Evolutionary conservation across 805 yeast genomes (phyloP).

Genomic region (Barnettozyma siamensis): DNA sequence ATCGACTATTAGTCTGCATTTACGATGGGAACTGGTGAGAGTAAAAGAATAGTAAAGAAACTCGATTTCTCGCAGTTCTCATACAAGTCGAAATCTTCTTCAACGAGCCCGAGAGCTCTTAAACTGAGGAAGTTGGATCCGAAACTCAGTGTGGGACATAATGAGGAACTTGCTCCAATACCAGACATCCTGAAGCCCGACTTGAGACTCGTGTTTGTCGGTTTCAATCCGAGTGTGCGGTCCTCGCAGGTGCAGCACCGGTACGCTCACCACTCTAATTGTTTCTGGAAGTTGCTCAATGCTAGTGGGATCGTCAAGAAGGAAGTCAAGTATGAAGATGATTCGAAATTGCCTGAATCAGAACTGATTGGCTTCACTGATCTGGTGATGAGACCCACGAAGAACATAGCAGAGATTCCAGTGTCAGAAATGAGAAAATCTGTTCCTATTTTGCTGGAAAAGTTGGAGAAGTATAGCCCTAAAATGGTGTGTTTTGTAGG

Average conservation of each 20-base stretch:
- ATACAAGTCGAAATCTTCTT: background rate
- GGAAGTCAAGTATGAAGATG: slow-evolving; percentile 24
- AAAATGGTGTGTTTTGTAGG: slow-evolving; percentile 55
- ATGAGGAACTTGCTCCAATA: slow-evolving; percentile 11
- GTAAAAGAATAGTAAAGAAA: background rate
- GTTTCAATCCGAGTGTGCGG: slow-evolving; percentile 66
- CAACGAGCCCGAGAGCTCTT: too few species aligned
- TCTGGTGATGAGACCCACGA: slow-evolving; percentile 58
- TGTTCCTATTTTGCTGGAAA: slow-evolving; percentile 45
- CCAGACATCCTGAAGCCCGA: slow-evolving; percentile 20
- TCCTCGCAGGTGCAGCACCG: slow-evolving; percentile 60
- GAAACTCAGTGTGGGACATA: background rate
- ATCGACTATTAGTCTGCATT: too few species aligned
- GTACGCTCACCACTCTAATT: slow-evolving; percentile 65
- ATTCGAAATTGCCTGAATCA: slow-evolving; percentile 32
- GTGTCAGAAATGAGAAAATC: slow-evolving; percentile 46
- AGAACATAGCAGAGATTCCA: slow-evolving; percentile 48
- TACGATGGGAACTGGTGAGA: background rate
- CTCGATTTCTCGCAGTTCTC: background rate
- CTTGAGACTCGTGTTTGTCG: slow-evolving; percentile 50
- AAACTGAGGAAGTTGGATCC: background rate
- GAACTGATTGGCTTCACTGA: slow-evolving; percentile 66
- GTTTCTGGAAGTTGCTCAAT: slow-evolving; percentile 61
- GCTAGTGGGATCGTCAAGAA: slow-evolving; percentile 39
- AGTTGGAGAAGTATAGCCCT: slow-evolving; percentile 36